Evolutionary conservation across 768 basidiomycete species (phyloP), one percentile per base, ranked within the genome.

Genomic region (Boletus edulis): DNA sequence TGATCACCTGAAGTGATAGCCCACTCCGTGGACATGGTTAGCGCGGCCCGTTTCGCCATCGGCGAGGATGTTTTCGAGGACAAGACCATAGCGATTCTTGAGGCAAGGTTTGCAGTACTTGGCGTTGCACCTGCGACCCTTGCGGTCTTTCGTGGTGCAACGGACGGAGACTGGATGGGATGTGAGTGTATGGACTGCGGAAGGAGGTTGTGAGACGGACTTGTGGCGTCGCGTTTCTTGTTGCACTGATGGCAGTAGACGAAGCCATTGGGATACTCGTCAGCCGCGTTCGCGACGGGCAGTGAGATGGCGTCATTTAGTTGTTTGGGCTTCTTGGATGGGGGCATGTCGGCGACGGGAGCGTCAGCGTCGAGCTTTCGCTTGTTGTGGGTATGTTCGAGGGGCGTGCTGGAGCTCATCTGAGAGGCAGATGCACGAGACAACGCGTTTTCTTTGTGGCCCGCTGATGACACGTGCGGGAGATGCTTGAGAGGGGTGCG

Each of bases 211-310:
- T 32, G 22, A 52, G 31, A 63, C 76, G 48, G 44, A 86, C 87
- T 72, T 44, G 72, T 64, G 29, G 67, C 64, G 59, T 82, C 82
- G 48, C 82, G 81, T 60, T 85, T 87, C 65, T 78, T 79, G 57
- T 75, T 76, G 69, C 89, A 89, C 63, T 89, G 88, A 66, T 89
- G 89, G 59, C 89, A 91, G 59, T 84, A 81, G 47, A 81, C 69
- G 46, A 66, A 76, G 63, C 62, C 78, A 27, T 70, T 71, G 35
- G 75, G 74, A 53, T 60, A 68, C 38, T 73, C 70, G 18, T 72
- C 54, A 12, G 54, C 62, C 57, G 42, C 55, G 46, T 65, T 63
- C 42, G 55, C 49, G 46, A 42, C 35, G 29, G 65, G 57, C 58
- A 67, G 49, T 27, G 46, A 37, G 39, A 52, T 38, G 44, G 49